Conservation (phyloP, 2,329 filamentous ascomycete species). For the Nannizzia gypsea region DNA sequence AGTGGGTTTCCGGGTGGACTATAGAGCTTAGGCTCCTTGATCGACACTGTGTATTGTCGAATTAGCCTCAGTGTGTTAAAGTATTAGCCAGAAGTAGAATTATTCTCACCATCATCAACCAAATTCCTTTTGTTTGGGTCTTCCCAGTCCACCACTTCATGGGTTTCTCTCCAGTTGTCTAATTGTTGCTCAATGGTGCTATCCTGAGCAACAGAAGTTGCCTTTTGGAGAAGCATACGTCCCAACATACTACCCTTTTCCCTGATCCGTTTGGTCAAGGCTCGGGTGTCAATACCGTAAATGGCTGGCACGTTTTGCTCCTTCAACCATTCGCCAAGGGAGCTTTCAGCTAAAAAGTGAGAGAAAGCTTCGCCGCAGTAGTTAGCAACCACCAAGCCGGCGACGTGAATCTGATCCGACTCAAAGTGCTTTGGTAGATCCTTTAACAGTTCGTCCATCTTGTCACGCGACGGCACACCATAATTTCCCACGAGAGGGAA, state of each 20-base stretch:
- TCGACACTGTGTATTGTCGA: slow-evolving; percentile 57
- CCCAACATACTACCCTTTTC: slow-evolving; percentile 94
- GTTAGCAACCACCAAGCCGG: slow-evolving; percentile 77
- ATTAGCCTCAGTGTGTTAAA: not conserved
- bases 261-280: slow-evolving; percentile 86
- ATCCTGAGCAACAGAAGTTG: slow-evolving; percentile 22
- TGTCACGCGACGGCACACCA: slow-evolving; percentile 79
- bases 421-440: slow-evolving; percentile 90
- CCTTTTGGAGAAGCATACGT: slow-evolving; percentile 65
- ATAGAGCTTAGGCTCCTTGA: slow-evolving; percentile 75
- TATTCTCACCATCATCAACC: slow-evolving; percentile 77
- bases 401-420: slow-evolving; percentile 82
- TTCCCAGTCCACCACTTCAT: slow-evolving; percentile 74
- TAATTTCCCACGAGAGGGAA: slow-evolving; percentile 96
- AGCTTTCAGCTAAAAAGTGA: slow-evolving; percentile 82
- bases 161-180: slow-evolving; percentile 44
- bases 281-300: slow-evolving; percentile 86
- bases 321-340: slow-evolving; percentile 88
- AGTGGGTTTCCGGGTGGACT: slow-evolving; percentile 55
- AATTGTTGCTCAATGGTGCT: slow-evolving; percentile 31
- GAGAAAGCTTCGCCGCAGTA: slow-evolving; percentile 94
- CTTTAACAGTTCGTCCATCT: slow-evolving; percentile 70
- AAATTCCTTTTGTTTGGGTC: slow-evolving; percentile 90
- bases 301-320: slow-evolving; percentile 90
- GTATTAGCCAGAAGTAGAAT: not conserved